These are phyloP conservation scores for Periconia digitata DNA, from an alignment of 2,329 filamentous ascomycete species.

Conservation along the genomic window DNA sequence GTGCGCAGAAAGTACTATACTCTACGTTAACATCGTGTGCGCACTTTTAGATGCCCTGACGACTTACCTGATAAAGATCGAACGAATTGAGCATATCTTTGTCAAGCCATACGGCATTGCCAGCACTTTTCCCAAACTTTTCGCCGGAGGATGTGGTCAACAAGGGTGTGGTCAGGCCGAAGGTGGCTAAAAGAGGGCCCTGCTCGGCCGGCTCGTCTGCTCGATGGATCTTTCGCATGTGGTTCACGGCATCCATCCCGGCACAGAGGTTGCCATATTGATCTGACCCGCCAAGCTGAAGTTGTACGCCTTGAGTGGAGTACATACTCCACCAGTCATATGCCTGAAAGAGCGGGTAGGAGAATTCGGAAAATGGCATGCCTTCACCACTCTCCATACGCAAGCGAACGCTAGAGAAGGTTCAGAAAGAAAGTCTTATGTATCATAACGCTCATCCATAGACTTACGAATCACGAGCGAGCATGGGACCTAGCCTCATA, in stretches of 20 bases:
- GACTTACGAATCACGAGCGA: constrained; percentile 81
- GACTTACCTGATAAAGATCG: constrained; percentile 73
- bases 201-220: constrained; percentile 21
- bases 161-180: constrained; percentile 89
- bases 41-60: background rate
- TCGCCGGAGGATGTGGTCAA: constrained; percentile 81
- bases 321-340: constrained; percentile 97
- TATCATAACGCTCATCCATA: background rate
- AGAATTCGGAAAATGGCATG: constrained; percentile 92
- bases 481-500: constrained; percentile 81
- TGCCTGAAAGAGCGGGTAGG: constrained; percentile 88
- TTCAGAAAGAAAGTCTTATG: constrained; percentile 15
- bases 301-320: constrained; percentile 65
- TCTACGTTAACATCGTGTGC: background rate
- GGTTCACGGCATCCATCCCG: constrained; percentile 82
- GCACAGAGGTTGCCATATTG: constrained; percentile 96
- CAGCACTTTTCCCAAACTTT: constrained; percentile 94
- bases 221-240: constrained; percentile 57
- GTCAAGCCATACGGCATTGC: constrained; percentile 93
- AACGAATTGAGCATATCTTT: constrained; percentile 76
- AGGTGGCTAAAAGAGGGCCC: constrained; percentile 54
- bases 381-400: constrained; percentile 84
- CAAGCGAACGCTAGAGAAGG: constrained; percentile 65
- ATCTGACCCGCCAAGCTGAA: constrained; percentile 93
- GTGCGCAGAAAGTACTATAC: constrained; percentile 83